Base-by-base conservation (phyloP, 768 basidiomycete species). In the Obba rivulosa region DNA sequence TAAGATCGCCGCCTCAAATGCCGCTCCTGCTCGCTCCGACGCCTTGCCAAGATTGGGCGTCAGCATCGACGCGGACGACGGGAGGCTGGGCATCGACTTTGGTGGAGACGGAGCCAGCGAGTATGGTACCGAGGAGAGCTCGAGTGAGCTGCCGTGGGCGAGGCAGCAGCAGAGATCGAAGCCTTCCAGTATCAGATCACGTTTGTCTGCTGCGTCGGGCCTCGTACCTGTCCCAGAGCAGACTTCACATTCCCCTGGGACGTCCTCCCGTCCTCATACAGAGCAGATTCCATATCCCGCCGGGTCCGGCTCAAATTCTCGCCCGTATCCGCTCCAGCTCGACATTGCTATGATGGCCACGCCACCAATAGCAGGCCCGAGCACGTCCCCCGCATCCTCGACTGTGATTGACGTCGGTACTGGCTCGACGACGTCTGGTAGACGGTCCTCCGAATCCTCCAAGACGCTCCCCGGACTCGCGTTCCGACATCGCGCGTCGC, bases 381-480 rank as follows among this genome's bases (percentile, higher is more conserved):
- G 50, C 43, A 54, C 49, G 11, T 66, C 70, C 5, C 67, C 69
- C 14, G 66, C 64, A n/a, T 70, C 75, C 25, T 68, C 71, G 21
- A 66, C 67, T 41, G 46, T 68, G 24, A 62, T 68, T 35, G 75
- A 78, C 39, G 64, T 62, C 25, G 48, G 60, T 23, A 58, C 28
- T 49, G 57, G 21, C 28, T 43, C 22, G 49, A 31, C 28, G 28
- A 31, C 59, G 23, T 55, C 46, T 22, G 48, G 59, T 3, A 61
- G 88, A 40, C 77, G 81, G 49, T 90, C 87, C 3, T 80, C 82
- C 5, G 89, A 92, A 53, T 87, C 87, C 8, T 56, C 75, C 20
- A 77, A 79, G 50, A 82, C 81, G 2, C 69, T 81, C 40, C 81
- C 84, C 21, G 75, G 72, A 28, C 63, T 72, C 20, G 66, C 64